These are phyloP conservation scores for Ormosia semicastrata DNA, from an alignment of 306 rosid genomes.

Conservation along the genomic window DNA sequence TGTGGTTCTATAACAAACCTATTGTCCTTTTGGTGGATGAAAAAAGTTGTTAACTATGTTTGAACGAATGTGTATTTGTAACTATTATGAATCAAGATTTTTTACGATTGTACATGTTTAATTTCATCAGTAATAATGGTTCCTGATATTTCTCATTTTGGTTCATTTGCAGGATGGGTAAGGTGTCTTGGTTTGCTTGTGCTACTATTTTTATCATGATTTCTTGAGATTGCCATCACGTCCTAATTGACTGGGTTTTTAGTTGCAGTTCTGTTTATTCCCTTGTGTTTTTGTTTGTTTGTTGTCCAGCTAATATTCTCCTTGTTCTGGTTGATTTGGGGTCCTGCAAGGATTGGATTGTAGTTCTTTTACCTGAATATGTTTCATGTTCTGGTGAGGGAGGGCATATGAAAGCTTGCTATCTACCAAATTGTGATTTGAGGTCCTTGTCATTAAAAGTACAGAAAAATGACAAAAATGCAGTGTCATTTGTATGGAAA, in stretches of 20 bases:
- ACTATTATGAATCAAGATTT: neutral
- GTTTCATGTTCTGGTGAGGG: neutral
- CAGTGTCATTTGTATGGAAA: neutral
- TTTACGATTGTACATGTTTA: neutral
- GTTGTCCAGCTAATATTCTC: neutral
- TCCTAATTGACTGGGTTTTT: slow-evolving; percentile 32
- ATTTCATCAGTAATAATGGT: neutral
- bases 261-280: slow-evolving; percentile 14
- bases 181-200: slow-evolving; percentile 40
- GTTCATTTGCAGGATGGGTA: slow-evolving; percentile 92
- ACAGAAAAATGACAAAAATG: neutral
- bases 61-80: neutral
- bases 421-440: neutral
- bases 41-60: neutral
- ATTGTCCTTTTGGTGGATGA: neutral
- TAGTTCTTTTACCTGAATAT: neutral
- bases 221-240: slow-evolving; percentile 11
- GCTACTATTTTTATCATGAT: neutral
- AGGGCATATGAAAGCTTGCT: neutral
- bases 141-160: slow-evolving; percentile 26
- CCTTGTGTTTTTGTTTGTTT: neutral
- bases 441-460: neutral
- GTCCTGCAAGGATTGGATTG: neutral
- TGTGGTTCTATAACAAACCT: neutral
- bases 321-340: neutral